Evolutionary conservation across 768 basidiomycete species (phyloP).

Genomic region (Collybia sordida): DNA sequence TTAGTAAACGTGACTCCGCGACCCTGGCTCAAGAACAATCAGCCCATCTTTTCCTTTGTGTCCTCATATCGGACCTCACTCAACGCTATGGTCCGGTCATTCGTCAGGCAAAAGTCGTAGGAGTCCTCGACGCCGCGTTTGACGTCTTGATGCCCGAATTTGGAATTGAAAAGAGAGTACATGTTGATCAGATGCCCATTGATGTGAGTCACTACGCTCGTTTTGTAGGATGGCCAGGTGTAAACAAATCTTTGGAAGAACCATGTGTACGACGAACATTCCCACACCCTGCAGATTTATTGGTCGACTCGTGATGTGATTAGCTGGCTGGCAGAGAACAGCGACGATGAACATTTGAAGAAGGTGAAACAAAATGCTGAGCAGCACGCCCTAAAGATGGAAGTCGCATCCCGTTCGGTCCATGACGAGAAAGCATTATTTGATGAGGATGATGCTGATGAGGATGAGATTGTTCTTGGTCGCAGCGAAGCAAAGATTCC

Average conservation of each 20-base stretch:
- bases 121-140: constrained; percentile 96
- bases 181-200: constrained; percentile 98
- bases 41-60: constrained; percentile 91
- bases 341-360: constrained; percentile 93
- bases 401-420: constrained; percentile 80
- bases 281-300: constrained; percentile 89
- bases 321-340: constrained; percentile 91
- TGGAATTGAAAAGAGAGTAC: constrained; percentile 98
- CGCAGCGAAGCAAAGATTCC: constrained; percentile 24
- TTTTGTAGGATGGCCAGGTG: neutral
- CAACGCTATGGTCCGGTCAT: constrained; percentile 94
- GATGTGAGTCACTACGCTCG: constrained; percentile 56
- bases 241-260: constrained; percentile 54
- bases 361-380: constrained; percentile 93
- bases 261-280: constrained; percentile 94
- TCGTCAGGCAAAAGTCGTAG: constrained; percentile 92
- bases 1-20: constrained; percentile 88
- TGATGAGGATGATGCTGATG: constrained; percentile 82
- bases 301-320: constrained; percentile 96
- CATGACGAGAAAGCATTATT: constrained; percentile 88
- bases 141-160: constrained; percentile 97
- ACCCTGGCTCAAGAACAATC: constrained; percentile 95
- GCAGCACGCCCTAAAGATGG: constrained; percentile 89
- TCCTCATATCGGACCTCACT: constrained; percentile 92
- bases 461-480: constrained; percentile 66